Evolutionary conservation across 2,329 filamentous ascomycete species (phyloP), one percentile per base, ranked within the genome.

Genomic region (Cladorrhinum sp.): DNA sequence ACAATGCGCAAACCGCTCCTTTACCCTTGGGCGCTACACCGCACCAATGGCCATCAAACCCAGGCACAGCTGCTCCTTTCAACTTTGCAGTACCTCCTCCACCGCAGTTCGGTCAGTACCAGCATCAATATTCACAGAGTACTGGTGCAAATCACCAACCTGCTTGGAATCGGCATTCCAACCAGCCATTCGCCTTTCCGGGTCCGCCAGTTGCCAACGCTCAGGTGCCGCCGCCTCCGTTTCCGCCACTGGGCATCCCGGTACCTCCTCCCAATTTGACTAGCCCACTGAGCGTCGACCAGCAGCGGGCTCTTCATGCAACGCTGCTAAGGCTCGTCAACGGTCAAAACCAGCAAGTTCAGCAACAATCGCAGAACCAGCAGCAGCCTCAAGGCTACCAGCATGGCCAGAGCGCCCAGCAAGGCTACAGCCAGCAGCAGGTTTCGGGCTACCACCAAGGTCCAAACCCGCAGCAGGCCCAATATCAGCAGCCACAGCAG

Each of bases 201-300:
- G n/a, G n/a, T n/a, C 5, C 51, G n/a, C 27, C 20, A 18, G 22
- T 69, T 60, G 69, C 70, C 3, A 70, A 70, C 51, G 64, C 69
- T 23, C 71, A 68, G 13, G 65, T 65, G 50, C 61, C 67, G 20
- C 65, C 68, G 20, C 61, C 58, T 18, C 41, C 66, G 36, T 67
- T 69, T 49, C 65, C 64, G 36, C 66, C 59, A 55, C 68, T 66
- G 13, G 62, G 58, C 2, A 53, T 18, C 10, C 58, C 64, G 57
- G 41, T 22, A 50, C 2, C 56, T 9, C 9, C 58, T 57, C 38
- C 32, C n/a, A n/a, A n/a, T n/a, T n/a, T 29, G 16, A 16, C 59
- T 49, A 57, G 59, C 10, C 55, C 8, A 27, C 16, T 23, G 51
- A 20, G 55, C 72, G 77, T 8, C 70, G 70, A 53, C 36, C 24